Conservation (phyloP, 257 asterid species). For the Schizonepeta tenuifolia region DNA sequence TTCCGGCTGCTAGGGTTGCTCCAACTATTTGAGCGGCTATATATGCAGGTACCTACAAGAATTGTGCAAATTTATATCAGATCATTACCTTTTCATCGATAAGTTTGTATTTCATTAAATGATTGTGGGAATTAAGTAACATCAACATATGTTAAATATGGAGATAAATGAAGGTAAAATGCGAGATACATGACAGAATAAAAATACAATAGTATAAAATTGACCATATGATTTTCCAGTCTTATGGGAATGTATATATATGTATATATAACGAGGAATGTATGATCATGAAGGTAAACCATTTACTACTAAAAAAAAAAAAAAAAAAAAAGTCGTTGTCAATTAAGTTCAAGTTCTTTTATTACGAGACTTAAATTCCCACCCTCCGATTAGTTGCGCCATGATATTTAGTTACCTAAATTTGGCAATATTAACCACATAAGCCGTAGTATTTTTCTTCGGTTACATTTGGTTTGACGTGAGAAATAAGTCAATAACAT, state of each 20-base stretch:
- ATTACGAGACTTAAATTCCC: neutral
- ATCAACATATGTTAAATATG: no score
- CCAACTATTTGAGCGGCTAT: conserved; percentile 72
- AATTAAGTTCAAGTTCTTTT: neutral
- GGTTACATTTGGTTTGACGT: conserved; percentile 22
- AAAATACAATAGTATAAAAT: neutral
- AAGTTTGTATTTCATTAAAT: no score
- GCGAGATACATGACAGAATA: neutral
- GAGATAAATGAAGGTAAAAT: no score
- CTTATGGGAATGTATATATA: no score
- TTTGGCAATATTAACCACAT: neutral
- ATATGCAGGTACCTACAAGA: conserved; percentile 70
- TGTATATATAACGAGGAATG: neutral
- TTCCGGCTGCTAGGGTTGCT: conserved; percentile 79
- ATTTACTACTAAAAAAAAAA: neutral
- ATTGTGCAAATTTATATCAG: neutral
- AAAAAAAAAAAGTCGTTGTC: neutral
- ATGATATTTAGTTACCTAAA: conserved; percentile 6
- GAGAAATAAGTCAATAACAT: neutral
- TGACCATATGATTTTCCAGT: no score
- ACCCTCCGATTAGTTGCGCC: neutral
- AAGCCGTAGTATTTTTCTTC: neutral
- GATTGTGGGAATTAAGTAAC: no score
- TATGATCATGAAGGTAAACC: neutral
- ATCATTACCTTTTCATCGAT: no score